Base-by-base conservation (phyloP, 2,329 filamentous ascomycete species). In the Metarhizium sp. region DNA sequence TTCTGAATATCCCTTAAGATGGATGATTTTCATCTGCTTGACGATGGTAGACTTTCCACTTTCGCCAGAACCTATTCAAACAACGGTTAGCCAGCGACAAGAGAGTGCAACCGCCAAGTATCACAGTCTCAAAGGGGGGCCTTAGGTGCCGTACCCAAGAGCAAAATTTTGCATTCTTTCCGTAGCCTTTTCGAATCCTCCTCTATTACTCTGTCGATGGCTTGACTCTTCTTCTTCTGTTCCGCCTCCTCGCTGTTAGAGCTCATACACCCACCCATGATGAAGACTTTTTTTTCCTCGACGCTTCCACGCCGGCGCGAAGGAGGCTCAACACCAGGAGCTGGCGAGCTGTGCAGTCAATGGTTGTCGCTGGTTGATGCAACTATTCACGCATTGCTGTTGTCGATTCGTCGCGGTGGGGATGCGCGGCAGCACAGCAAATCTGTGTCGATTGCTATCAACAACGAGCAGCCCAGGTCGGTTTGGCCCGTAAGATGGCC, bases 11-110 rank as follows among this genome's bases (percentile, higher is more conserved):
- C 94, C 94, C 74, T 96, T 96, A 66, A 97, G 87, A 69, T 99
- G 94, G 67, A 99, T 97, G 65, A 99, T 99, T 75, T 97, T 99
- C 94, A 99, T 99, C 79, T 99, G 94, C 74, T 99, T 99, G 63
- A 99, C 94, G 66, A 99, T 97, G 10, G 94, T 99, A 57, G 94
- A 97, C 75, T 99, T 99, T 63, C 94, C 94, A 73, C 92, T 97
- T 77, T 99, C 94, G 62, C 94, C 94, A 61, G 94, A 97, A 62
- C 94, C 94, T 96, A 70, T 62, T 36, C 38, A 34, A 34, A 30
- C 38, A 11, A 45, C n/a, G 20, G 59, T 66, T 51, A 65, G 63
- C 56, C 34, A 58, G 40, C 18, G 43, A 43, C 10, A 14, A 45
- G 6, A 25, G 7, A 11, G 14, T 45, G 42, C n/a, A 45, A 20